Conservation (phyloP, 306 rosid species). For the Trifolium dubium region DNA sequence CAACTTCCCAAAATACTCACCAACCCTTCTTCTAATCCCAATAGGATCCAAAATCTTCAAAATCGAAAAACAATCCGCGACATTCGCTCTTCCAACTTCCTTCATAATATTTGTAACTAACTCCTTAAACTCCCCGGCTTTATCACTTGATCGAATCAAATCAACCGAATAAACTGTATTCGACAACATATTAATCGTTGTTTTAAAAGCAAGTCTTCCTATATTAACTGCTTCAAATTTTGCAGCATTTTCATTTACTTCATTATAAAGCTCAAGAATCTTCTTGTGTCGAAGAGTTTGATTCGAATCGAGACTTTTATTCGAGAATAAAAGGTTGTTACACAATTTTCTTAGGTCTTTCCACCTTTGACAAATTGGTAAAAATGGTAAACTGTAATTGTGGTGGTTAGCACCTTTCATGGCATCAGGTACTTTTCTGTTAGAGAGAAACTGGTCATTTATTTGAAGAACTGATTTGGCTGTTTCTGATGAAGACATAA, state of each 20-base stretch:
- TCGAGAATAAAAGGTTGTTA: conserved; percentile 42
- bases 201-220: conserved; percentile 50
- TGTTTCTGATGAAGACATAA: conserved; percentile 48
- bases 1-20: conserved; percentile 1
- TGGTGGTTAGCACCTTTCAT: conserved; percentile 41
- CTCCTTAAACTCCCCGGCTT: conserved; percentile 41
- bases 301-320: conserved; percentile 45
- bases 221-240: conserved; percentile 48
- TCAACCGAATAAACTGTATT: conserved; percentile 55
- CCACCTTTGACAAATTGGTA: conserved; percentile 51
- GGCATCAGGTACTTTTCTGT: conserved; percentile 47
- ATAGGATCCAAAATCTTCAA: conserved; percentile 42
- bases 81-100: conserved; percentile 41
- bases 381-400: conserved; percentile 39
- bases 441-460: conserved; percentile 51
- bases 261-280: conserved; percentile 35
- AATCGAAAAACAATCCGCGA: conserved; percentile 45
- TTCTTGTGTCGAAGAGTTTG: conserved; percentile 27
- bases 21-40: conserved; percentile 38
- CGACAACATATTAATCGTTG: conserved; percentile 49
- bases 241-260: conserved; percentile 4
- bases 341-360: conserved; percentile 50
- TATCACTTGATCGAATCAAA: conserved; percentile 33
- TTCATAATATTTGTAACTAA: conserved; percentile 25
- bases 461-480: conserved; percentile 54